Percentiles rank a stretch among this genome's conserved stretches.
phyloP scores from a whole-genome alignment of 2,329 filamentous ascomycete genomes.

The Capronia americana region DNA sequence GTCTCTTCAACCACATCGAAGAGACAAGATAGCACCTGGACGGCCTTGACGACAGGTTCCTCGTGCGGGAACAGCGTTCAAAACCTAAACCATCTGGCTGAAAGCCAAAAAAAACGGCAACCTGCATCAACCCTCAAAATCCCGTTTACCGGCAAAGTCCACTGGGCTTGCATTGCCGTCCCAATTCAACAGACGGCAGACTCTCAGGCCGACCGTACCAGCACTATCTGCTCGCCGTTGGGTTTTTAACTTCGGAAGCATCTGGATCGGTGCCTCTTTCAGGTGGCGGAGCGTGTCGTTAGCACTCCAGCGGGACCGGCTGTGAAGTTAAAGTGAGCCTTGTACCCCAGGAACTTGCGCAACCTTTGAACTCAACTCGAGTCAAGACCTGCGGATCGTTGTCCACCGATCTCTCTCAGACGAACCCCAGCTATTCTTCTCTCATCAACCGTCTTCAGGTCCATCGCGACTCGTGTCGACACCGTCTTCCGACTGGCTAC shows the following conservation, averaged over 20 bases:
- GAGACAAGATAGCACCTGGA: background rate
- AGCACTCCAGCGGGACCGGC: slow-evolving; percentile 5
- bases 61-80: background rate
- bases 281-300: slow-evolving; percentile 19
- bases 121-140: background rate
- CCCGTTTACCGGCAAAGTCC: background rate
- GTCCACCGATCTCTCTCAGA: slow-evolving; percentile 1
- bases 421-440: background rate
- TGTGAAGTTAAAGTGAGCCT: slow-evolving; percentile 14
- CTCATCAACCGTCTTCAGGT: background rate
- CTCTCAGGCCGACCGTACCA: slow-evolving; percentile 4
- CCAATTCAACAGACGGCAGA: background rate
- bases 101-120: background rate
- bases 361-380: slow-evolving; percentile 5
- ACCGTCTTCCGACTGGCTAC: slow-evolving; percentile 11
- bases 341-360: slow-evolving; percentile 2
- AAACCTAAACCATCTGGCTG: background rate
- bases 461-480: slow-evolving; percentile 1
- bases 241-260: slow-evolving; percentile 8
- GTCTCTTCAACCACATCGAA: background rate
- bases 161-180: background rate
- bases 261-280: slow-evolving; percentile 16
- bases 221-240: background rate
- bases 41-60: background rate
- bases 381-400: background rate